Evolutionary conservation across 1,284 basidiomycete species (phyloP), one percentile per base, ranked within the genome.

Genomic region (Termitomyces sp.): DNA sequence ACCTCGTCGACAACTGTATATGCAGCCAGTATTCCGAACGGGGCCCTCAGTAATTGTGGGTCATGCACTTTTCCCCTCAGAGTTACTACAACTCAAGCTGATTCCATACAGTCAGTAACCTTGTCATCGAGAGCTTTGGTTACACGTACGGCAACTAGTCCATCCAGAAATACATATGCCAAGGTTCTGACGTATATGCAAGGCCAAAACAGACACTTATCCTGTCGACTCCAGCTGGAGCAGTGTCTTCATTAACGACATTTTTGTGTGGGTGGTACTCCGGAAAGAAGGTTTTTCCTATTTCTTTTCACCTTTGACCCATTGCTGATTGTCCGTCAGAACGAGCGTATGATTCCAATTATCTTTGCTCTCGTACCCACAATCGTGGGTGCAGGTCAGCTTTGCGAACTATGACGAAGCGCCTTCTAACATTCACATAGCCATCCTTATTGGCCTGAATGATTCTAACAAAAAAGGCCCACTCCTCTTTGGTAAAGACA

Each of bases 41-140:
- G 84, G n/a, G 83, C 66, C 1, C 63, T 86, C 24, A 84, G 77
- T 61, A 84, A 85, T 59, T 84, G 83, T 84, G 61, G 53, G 80
- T 69, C n/a, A 21, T 46, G 17, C n/a, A 50, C 33, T 38, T 54
- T 50, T 24, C 33, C 24, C 5, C 8, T 33, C 0, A 17, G 19
- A 17, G 10, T 13, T n/a, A 19, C 26, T 28, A 8, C 13, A 15
- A 10, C 15, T 34, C 30, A 42, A 1, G 5, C 17, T 6, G n/a
- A 2, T 17, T 3, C 17, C 12, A 17, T 15, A 50, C 52, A 84
- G 83, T 82, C 65, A 79, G 81, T 62, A 83, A 83, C 61, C 68
- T 83, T n/a, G 78, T 83, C 56, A 79, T 84, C 67, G 79, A 79
- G 67, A 75, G 70, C 57, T 85, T 87, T 61, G 85, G 85, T n/a